phyloP scores from a whole-genome alignment of 1,139 yeast genomes.

The Pichia sp. region DNA sequence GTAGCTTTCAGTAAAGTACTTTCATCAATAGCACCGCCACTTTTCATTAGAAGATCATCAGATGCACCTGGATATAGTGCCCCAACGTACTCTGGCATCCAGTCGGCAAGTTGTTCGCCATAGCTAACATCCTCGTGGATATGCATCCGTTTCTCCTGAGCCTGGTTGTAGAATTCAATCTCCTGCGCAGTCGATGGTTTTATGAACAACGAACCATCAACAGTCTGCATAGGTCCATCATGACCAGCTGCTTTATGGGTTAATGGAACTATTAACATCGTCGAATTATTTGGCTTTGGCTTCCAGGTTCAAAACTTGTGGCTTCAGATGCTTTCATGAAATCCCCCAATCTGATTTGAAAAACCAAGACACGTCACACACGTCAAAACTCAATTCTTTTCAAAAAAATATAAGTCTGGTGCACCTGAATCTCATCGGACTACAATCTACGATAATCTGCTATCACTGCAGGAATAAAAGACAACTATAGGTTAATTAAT shows the following conservation, averaged over 20 bases:
- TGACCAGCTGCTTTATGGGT: constrained; percentile 82
- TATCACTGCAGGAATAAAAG: no score
- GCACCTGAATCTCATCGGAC: no score
- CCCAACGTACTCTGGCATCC: constrained; percentile 45
- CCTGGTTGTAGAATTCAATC: constrained; percentile 55
- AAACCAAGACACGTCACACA: no score
- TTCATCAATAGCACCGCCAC: constrained; percentile 10
- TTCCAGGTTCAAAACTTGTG: no score
- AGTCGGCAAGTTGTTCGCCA: constrained; percentile 40
- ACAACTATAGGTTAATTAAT: no score
- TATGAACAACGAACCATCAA: constrained; percentile 58
- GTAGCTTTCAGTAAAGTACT: constrained; percentile 5
- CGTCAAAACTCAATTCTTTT: no score
- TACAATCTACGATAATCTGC: no score
- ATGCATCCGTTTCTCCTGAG: constrained; percentile 20
- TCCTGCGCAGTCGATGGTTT: constrained; percentile 64
- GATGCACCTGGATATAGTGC: constrained; percentile 35
- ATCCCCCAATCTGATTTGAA: no score
- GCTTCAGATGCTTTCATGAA: no score
- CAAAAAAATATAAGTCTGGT: no score
- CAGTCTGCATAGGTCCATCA: constrained; percentile 61
- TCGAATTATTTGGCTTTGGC: no score
- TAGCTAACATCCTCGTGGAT: constrained; percentile 25
- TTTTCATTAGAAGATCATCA: constrained; percentile 16
- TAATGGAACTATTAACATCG: no score